Percentiles rank a stretch among this genome's conserved stretches.
Conservation (phyloP, 2,329 filamentous ascomycete species). For the Rhexocercosporidium sp. region DNA sequence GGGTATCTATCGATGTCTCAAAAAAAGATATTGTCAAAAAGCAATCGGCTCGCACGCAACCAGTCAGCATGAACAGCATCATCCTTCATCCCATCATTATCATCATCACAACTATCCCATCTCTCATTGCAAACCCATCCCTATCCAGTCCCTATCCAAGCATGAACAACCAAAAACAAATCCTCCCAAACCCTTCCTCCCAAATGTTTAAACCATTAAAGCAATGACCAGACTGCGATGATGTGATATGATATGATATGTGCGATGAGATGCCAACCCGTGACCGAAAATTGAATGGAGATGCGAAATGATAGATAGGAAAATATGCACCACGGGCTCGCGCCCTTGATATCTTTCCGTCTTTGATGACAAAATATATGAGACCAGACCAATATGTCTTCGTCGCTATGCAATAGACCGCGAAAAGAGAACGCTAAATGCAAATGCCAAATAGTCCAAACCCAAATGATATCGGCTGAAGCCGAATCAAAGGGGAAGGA, state of each 20-base stretch:
- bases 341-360: slow-evolving; percentile 17
- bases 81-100: neutral
- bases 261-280: slow-evolving; percentile 9
- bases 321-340: slow-evolving; percentile 7
- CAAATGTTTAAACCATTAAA: slow-evolving; percentile 17
- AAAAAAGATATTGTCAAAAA: neutral
- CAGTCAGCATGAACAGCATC: neutral
- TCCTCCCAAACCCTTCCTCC: slow-evolving; percentile 6
- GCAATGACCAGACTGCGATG: slow-evolving; percentile 14
- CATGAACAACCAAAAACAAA: neutral
- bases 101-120: neutral
- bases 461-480: neutral
- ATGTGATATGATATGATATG: neutral
- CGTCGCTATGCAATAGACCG: slow-evolving; percentile 1
- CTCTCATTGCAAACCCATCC: slow-evolving; percentile 1
- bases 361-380: slow-evolving; percentile 2
- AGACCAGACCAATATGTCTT: neutral
- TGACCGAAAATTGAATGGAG: neutral
- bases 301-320: neutral
- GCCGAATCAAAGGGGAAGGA: neutral
- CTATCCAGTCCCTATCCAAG: neutral
- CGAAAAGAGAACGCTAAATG: neutral
- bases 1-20: slow-evolving; percentile 14
- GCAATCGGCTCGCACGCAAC: slow-evolving; percentile 4
- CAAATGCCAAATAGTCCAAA: neutral